phyloP scores from a whole-genome alignment of 176 grass and related monocot species.

The Neostapfia colusana region DNA sequence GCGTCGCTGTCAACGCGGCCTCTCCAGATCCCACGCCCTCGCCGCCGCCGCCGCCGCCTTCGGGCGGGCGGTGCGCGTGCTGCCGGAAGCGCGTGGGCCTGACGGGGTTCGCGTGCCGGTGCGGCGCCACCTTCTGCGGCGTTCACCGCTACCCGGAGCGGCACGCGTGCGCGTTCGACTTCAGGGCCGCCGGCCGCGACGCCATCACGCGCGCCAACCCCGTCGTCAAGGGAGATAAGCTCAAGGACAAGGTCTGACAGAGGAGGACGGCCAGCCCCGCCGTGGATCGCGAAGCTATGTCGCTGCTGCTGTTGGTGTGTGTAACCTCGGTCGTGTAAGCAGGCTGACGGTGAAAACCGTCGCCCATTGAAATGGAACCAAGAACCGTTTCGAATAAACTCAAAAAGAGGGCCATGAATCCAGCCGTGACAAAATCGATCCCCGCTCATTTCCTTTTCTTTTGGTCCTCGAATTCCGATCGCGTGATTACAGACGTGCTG shows the following conservation, averaged over 20 bases:
- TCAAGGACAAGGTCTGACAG: slow-evolving; percentile 45
- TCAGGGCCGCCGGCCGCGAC: slow-evolving; percentile 43
- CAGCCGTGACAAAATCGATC: background rate
- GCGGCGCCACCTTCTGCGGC: slow-evolving; percentile 47
- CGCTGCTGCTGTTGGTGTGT: background rate
- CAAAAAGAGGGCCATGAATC: background rate
- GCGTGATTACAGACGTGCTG: background rate
- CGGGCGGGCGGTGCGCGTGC: slow-evolving; percentile 24
- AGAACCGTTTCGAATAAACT: background rate
- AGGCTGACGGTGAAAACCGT: slow-evolving; percentile 27
- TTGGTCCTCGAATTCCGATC: background rate
- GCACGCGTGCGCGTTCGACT: slow-evolving; percentile 51
- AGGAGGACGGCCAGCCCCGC: too few species aligned
- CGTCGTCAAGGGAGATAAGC: slow-evolving; percentile 46
- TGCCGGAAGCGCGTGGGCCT: slow-evolving; percentile 47
- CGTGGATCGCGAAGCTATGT: background rate
- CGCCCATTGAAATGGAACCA: background rate
- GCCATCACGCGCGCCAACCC: slow-evolving; percentile 52
- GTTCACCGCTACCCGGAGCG: slow-evolving; percentile 47
- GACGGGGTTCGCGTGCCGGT: slow-evolving; percentile 45
- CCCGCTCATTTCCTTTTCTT: background rate
- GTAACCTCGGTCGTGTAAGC: background rate
- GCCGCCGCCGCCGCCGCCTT: background rate
- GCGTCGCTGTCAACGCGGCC: too few species aligned
- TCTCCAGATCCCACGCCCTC: background rate